phyloP scores from a whole-genome alignment of 495 filamentous ascomycete genomes.

The Penicillium simplicissimum region DNA sequence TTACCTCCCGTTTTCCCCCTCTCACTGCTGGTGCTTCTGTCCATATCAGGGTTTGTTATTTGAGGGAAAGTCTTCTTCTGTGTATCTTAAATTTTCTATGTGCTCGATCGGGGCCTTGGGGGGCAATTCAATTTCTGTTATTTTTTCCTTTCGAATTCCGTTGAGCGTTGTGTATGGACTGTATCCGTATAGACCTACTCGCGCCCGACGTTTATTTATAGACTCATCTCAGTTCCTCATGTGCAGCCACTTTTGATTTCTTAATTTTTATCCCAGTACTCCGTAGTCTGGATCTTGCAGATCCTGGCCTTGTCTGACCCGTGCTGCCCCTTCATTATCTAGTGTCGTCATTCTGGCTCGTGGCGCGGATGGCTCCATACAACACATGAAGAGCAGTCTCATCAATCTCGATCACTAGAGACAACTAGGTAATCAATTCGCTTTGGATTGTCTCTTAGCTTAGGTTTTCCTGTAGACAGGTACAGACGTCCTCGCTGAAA shows the following conservation, averaged over 20 bases:
- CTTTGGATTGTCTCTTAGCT: too few relatives aligned
- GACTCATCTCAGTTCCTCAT: constrained; percentile 18
- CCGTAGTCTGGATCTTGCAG: neutral
- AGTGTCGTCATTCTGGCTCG: neutral
- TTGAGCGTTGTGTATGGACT: constrained; percentile 7
- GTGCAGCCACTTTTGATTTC: constrained; percentile 15
- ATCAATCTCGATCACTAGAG: too few relatives aligned
- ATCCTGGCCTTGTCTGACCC: neutral
- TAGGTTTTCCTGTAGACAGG: too few relatives aligned
- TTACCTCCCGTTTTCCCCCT: constrained; percentile 14
- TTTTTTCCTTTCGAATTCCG: constrained; percentile 24
- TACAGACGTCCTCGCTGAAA: too few relatives aligned
- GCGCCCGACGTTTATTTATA: neutral
- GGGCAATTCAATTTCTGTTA: constrained; percentile 35
- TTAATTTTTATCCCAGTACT: neutral
- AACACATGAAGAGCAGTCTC: neutral
- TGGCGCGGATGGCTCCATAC: neutral
- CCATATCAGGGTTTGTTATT: constrained; percentile 33
- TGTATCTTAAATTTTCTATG: constrained; percentile 46
- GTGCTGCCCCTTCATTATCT: too few relatives aligned
- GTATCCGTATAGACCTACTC: neutral
- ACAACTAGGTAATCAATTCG: too few relatives aligned
- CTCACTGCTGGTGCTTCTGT: constrained; percentile 25
- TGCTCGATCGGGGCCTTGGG: constrained; percentile 35
- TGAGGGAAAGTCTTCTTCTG: constrained; percentile 35